Evolutionary conservation across 2,329 filamentous ascomycete species (phyloP), one percentile per base, ranked within the genome.

Genomic region (Knoxdaviesia proteae): DNA sequence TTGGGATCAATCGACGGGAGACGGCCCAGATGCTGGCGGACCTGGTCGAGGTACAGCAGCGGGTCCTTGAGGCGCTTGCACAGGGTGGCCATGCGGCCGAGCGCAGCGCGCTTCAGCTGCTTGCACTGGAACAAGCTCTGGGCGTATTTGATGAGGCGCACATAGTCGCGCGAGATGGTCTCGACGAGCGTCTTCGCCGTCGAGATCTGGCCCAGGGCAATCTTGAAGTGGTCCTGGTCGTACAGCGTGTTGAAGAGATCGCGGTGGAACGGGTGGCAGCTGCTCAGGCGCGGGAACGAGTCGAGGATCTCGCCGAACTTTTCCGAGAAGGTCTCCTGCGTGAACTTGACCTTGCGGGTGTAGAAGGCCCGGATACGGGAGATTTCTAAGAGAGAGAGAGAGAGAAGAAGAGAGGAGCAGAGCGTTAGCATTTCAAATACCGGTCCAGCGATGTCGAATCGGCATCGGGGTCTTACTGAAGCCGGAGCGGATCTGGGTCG

Each of bases 91-190:
- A 98, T 96, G 57, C 90, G 86, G 68, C 90, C 90, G 42, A 98
- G 74, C 6, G 82, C 92, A 42, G 92, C 90, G 49, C 83, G 74
- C 76, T 98, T 98, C 54, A 98, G 76, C 68, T 96, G 87, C 67
- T 98, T 98, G 74, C 88, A 96, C 67, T 98, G 90, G 68, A 88
- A 98, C 49, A 98, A 72, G 54, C 79, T 92, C 67, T 94, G 87
- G 44, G 84, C 87, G 65, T 98, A 96, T 70, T 61, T 62, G 60
- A 93, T 74, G 39, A 98, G 74, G 50, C 90, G 84, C 48, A 98
- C 86, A 56, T 98, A 98, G 61, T 98, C 90, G 56, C 90, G 76
- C 47, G 84, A 81, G 48, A 98, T 90, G 43, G 87, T 92, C 70
- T 98, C 90, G 44, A 98, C 92, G 49, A 96, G 67, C 56, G 92